Conservation (phyloP, 2,329 filamentous ascomycete genomes). For the Cercospora nicotianae region DNA sequence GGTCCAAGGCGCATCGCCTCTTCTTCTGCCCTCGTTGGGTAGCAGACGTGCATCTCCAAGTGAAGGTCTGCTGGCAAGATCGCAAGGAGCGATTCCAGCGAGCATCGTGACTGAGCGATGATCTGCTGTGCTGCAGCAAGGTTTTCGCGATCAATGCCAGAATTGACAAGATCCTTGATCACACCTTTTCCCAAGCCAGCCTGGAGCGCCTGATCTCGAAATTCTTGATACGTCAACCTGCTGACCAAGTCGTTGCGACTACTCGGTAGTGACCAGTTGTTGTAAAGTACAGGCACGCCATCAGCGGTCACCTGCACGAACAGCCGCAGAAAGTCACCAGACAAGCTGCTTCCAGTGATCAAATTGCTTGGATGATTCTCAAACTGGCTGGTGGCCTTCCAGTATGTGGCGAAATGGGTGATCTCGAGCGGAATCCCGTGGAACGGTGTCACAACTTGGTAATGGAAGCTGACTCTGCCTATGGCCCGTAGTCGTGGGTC, state of each 20-base stretch:
- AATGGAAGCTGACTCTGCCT: constrained; percentile 89
- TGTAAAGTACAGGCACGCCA: constrained; percentile 82
- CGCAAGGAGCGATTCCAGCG: constrained; percentile 72
- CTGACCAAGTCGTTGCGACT: constrained; percentile 71
- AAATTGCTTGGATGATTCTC: constrained; percentile 82
- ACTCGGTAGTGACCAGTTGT: constrained; percentile 65
- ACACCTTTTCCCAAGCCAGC: constrained; percentile 31
- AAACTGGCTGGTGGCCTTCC: constrained; percentile 95
- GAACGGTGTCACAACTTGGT: constrained; percentile 96
- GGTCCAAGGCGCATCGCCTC: constrained; percentile 67
- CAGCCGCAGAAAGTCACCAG: constrained; percentile 89
- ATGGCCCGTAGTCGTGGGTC: constrained; percentile 89
- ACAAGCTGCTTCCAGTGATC: constrained; percentile 91
- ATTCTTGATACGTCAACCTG: constrained; percentile 73
- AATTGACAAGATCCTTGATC: constrained; percentile 32
- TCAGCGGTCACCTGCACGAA: constrained; percentile 92
- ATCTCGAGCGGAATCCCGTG: constrained; percentile 90
- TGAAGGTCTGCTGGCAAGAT: constrained; percentile 77
- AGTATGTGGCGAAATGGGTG: constrained; percentile 97
- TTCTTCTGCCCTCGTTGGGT: constrained; percentile 76
- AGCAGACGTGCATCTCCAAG: constrained; percentile 88
- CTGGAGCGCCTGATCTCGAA: constrained; percentile 51
- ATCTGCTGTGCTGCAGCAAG: constrained; percentile 68
- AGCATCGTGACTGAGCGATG: constrained; percentile 71
- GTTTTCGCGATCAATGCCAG: constrained; percentile 39